These are phyloP conservation scores for Jackrogersella minutella DNA, from an alignment of 495 filamentous ascomycete genomes.

Conservation along the genomic window DNA sequence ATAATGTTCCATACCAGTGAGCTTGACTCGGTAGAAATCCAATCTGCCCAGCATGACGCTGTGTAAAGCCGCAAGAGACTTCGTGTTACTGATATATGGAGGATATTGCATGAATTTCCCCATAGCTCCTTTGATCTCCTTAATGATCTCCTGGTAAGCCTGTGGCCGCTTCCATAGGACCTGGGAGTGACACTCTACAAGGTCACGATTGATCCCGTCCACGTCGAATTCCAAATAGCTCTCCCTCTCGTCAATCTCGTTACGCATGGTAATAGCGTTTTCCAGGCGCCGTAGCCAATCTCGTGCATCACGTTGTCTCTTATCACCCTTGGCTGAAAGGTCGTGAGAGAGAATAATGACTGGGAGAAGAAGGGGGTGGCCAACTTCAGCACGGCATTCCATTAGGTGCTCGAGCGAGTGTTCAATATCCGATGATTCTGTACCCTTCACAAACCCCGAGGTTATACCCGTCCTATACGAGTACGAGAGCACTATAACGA, in stretches of 20 bases:
- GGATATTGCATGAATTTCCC: slow-evolving; percentile 47
- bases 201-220: slow-evolving; percentile 62
- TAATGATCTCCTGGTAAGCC: slow-evolving; percentile 62
- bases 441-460: slow-evolving; percentile 63
- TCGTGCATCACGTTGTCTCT: slow-evolving; percentile 62
- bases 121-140: slow-evolving; percentile 54
- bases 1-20: slow-evolving; percentile 65
- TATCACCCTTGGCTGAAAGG: slow-evolving; percentile 55
- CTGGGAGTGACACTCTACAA: slow-evolving; percentile 65
- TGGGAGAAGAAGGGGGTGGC: slow-evolving; percentile 63
- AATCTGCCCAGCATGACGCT: slow-evolving; percentile 54
- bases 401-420: slow-evolving; percentile 55
- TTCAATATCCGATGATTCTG: slow-evolving; percentile 57
- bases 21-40: slow-evolving; percentile 63
- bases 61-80: slow-evolving; percentile 50
- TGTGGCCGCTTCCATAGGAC: slow-evolving; percentile 67
- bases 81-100: slow-evolving; percentile 19
- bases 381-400: slow-evolving; percentile 53
- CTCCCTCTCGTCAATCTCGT: slow-evolving; percentile 60
- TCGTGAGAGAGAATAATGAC: slow-evolving; percentile 62
- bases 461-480: slow-evolving; percentile 60
- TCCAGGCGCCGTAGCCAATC: slow-evolving; percentile 65
- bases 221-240: slow-evolving; percentile 60
- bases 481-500: slow-evolving; percentile 55
- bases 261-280: slow-evolving; percentile 64